Conservation (phyloP, 2,329 filamentous ascomycete genomes). For the Curvularia verruculosa region DNA sequence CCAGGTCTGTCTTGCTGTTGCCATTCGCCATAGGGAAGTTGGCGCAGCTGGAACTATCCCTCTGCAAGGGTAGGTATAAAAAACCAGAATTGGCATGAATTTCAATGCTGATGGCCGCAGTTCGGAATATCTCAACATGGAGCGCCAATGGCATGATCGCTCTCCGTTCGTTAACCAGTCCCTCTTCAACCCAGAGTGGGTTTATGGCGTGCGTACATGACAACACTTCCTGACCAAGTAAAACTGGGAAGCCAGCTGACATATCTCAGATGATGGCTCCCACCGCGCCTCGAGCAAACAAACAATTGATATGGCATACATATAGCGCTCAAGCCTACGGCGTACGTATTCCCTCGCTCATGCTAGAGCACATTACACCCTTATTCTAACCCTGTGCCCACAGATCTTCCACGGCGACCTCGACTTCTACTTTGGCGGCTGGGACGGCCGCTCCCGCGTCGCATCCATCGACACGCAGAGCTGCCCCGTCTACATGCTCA, state of each 20-base stretch:
- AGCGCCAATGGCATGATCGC: conserved; percentile 54
- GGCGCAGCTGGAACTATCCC: conserved; percentile 56
- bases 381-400: background rate
- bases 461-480: conserved; percentile 55
- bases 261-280: conserved; percentile 53
- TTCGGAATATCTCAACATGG: conserved; percentile 52
- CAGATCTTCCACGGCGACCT: conserved; percentile 59
- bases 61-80: conserved; percentile 49
- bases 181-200: conserved; percentile 57
- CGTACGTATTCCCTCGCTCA: conserved; percentile 16
- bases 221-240: no score
- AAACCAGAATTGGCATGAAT: no score
- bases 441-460: conserved; percentile 55
- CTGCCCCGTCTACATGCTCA: conserved; percentile 60
- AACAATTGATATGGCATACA: conserved; percentile 58
- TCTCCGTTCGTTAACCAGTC: conserved; percentile 57
- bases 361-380: background rate
- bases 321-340: conserved; percentile 59
- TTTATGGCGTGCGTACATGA: conserved; percentile 50
- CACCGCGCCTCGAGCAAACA: conserved; percentile 53
- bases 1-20: conserved; percentile 57
- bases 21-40: conserved; percentile 55
- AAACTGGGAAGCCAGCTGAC: conserved; percentile 14
- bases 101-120: conserved; percentile 28
- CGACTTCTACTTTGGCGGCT: conserved; percentile 60